A percentile compares a stretch with the other conserved stretches of the same genome.
These are phyloP conservation scores for Agrocybe pediades DNA, from an alignment of 768 basidiomycete species.

Conservation along the genomic window DNA sequence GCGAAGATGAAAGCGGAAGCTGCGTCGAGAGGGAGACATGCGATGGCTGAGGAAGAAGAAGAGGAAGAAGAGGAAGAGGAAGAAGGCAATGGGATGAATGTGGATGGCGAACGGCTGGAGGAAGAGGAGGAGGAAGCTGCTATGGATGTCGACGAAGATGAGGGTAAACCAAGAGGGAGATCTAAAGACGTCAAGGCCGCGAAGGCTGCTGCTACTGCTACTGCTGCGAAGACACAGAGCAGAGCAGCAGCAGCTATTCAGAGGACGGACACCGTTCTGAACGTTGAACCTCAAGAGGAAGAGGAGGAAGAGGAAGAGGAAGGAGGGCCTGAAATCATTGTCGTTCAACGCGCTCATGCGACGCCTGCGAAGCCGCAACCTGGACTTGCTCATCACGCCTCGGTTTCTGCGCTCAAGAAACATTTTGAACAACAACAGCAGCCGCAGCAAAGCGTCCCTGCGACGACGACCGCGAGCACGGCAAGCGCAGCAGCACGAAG, in stretches of 20 bases:
- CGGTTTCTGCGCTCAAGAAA: background rate
- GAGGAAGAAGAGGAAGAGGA: background rate
- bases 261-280: too few species aligned
- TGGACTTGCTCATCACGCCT: background rate
- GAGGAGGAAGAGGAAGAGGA: conserved; percentile 14
- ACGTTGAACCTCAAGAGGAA: too few species aligned
- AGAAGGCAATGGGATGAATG: background rate
- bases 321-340: conserved; percentile 11
- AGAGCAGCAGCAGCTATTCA: too few species aligned
- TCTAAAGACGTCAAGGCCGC: background rate
- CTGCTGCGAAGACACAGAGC: too few species aligned
- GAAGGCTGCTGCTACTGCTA: too few species aligned
- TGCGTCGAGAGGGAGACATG: background rate
- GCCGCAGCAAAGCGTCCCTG: conserved; percentile 2
- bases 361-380: background rate
- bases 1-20: too few species aligned
- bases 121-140: background rate
- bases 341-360: background rate
- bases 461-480: background rate
- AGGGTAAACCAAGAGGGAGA: background rate
- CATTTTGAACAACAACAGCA: background rate
- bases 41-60: background rate
- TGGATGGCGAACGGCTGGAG: background rate
- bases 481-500: too few species aligned
- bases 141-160: background rate